A percentile compares a stretch with the other conserved stretches of the same genome.
These are phyloP conservation scores for Dioscorea alata DNA, from an alignment of 106 monocot genomes.

Conservation along the genomic window DNA sequence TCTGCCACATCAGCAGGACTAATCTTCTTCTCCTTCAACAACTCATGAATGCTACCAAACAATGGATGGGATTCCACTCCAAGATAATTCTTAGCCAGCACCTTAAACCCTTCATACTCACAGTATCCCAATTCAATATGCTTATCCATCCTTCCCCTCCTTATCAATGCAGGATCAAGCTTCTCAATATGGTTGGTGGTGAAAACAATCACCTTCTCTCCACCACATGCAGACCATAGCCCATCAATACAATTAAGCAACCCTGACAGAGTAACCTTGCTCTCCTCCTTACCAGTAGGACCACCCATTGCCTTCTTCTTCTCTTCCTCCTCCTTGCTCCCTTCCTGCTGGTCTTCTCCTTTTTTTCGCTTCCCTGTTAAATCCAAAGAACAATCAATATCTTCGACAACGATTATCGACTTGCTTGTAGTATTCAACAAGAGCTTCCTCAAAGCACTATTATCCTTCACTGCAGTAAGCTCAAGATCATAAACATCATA, in stretches of 20 bases:
- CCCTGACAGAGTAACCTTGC: conserved; percentile 2
- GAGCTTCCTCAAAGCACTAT: conserved; percentile 5
- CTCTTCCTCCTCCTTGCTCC: conserved; percentile 1
- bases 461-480: neutral
- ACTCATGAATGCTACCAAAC: conserved; percentile 6
- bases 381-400: conserved; percentile 24
- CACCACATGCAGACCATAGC: conserved; percentile 23
- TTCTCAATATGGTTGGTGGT: conserved; percentile 28
- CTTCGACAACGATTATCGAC: conserved; percentile 29
- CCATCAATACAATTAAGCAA: no score
- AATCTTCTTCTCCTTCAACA: conserved; percentile 14
- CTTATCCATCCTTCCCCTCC: conserved; percentile 30
- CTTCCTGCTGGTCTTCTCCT: neutral
- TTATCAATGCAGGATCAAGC: conserved; percentile 21
- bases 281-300: neutral
- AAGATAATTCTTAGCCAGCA: conserved; percentile 29
- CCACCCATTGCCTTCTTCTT: neutral
- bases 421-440: conserved; percentile 9
- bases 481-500: conserved; percentile 33
- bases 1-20: conserved; percentile 32
- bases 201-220: conserved; percentile 27
- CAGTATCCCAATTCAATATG: conserved; percentile 28
- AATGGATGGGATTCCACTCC: conserved; percentile 8
- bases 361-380: neutral
- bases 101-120: conserved; percentile 11